phyloP scores from a whole-genome alignment of 2,329 filamentous ascomycete species.

The Chrysosporium keratinophilum region DNA sequence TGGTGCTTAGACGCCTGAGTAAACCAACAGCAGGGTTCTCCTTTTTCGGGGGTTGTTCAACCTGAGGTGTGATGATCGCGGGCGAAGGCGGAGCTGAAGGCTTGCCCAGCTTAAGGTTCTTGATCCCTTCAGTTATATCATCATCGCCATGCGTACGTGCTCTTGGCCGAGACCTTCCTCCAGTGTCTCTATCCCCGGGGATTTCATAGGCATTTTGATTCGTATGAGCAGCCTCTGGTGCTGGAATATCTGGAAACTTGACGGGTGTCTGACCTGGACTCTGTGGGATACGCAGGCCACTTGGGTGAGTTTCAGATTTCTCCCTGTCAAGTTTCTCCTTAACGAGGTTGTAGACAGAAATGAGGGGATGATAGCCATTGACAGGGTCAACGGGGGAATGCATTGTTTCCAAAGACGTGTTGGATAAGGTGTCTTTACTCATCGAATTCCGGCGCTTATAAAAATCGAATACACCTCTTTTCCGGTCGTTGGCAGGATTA shows the following conservation, averaged over 20 bases:
- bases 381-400: conserved; percentile 74
- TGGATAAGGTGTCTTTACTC: conserved; percentile 75
- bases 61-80: conserved; percentile 46
- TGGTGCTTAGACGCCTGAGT: conserved; percentile 80
- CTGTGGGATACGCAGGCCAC: conserved; percentile 48
- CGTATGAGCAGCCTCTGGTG: conserved; percentile 80
- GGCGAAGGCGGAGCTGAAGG: conserved; percentile 40
- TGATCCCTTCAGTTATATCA: conserved; percentile 64
- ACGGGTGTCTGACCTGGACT: conserved; percentile 47
- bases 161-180: conserved; percentile 69
- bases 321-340: conserved; percentile 86
- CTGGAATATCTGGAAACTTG: conserved; percentile 61
- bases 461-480: conserved; percentile 87
- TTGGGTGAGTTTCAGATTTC: conserved; percentile 48
- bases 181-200: conserved; percentile 76
- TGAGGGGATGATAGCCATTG: conserved; percentile 83
- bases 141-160: conserved; percentile 93
- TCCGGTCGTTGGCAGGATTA: conserved; percentile 60
- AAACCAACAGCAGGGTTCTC: conserved; percentile 79
- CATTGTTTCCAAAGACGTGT: conserved; percentile 75
- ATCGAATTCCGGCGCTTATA: conserved; percentile 89
- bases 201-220: conserved; percentile 78
- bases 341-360: conserved; percentile 95
- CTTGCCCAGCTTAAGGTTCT: conserved; percentile 51
- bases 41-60: conserved; percentile 59